phyloP scores from a whole-genome alignment of 306 rosid species.

The Trifolium repens region DNA sequence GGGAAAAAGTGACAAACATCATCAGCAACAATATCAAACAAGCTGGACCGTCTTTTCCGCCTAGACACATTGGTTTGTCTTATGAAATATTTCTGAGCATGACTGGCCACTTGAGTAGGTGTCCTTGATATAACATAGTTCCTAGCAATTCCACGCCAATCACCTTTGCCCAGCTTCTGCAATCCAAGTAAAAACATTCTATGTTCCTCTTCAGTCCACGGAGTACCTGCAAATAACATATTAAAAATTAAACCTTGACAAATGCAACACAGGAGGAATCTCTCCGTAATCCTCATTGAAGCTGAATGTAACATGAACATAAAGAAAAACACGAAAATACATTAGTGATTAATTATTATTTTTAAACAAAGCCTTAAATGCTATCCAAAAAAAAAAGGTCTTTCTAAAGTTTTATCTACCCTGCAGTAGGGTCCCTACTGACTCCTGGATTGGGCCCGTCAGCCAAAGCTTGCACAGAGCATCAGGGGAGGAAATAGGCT shows the following conservation, averaged over 20 bases:
- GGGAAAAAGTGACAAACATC: slow-evolving; percentile 64
- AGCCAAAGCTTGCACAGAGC: neutral
- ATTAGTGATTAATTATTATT: neutral
- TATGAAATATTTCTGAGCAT: slow-evolving; percentile 96
- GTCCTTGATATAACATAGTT: slow-evolving; percentile 91
- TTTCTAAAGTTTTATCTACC: neutral
- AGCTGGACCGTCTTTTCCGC: slow-evolving; percentile 95
- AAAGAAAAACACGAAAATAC: neutral
- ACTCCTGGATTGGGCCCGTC: neutral
- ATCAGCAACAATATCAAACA: slow-evolving; percentile 90
- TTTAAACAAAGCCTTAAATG: neutral
- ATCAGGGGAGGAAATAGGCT: neutral
- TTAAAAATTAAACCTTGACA: slow-evolving; percentile 23
- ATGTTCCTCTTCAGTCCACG: slow-evolving; percentile 99
- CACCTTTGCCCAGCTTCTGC: slow-evolving; percentile 98
- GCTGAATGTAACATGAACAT: neutral
- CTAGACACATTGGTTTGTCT: slow-evolving; percentile 92
- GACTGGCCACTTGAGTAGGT: slow-evolving; percentile 99
- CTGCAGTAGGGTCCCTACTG: neutral
- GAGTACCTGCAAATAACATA: slow-evolving; percentile 67
- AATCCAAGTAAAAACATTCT: slow-evolving; percentile 96
- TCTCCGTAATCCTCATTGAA: neutral
- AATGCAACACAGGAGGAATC: neutral
- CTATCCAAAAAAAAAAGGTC: neutral
- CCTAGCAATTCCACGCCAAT: slow-evolving; percentile 99